These are phyloP conservation scores for Artemisia tridentata DNA, from an alignment of 129 eudicot species.

Conservation along the genomic window DNA sequence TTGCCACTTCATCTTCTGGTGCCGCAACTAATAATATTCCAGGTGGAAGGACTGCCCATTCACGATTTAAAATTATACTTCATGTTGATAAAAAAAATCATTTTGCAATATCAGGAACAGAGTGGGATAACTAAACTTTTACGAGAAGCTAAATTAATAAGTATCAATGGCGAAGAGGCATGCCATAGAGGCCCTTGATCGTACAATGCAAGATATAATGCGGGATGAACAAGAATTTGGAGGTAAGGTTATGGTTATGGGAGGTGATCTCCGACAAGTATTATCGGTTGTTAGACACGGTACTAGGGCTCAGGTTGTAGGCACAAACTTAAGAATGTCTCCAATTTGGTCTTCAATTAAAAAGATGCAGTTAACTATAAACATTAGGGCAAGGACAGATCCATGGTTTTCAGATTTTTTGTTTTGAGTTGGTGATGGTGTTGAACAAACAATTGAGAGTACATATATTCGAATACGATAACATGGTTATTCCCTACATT, in stretches of 20 bases:
- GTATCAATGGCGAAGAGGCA: too few relatives aligned
- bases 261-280: conserved; percentile 9
- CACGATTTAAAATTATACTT: conserved; percentile 25
- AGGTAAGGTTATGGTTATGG: too few relatives aligned
- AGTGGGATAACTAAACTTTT: conserved; percentile 21
- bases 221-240: too few relatives aligned
- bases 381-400: not conserved
- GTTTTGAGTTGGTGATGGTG: not conserved
- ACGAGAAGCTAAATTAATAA: conserved; percentile 16
- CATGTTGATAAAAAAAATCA: not conserved
- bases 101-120: conserved; percentile 16
- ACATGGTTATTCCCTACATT: not conserved
- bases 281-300: conserved; percentile 1
- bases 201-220: too few relatives aligned
- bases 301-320: conserved; percentile 8
- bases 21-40: conserved; percentile 12
- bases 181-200: too few relatives aligned
- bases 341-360: conserved; percentile 10
- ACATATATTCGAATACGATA: not conserved
- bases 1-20: conserved; percentile 24
- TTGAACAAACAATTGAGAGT: not conserved
- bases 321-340: conserved; percentile 21
- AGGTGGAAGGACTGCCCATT: conserved; percentile 29
- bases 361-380: not conserved
- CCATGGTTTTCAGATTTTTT: conserved; percentile 1